phyloP scores from a whole-genome alignment of 2,329 filamentous ascomycete species.

The Fusarium sp. region DNA sequence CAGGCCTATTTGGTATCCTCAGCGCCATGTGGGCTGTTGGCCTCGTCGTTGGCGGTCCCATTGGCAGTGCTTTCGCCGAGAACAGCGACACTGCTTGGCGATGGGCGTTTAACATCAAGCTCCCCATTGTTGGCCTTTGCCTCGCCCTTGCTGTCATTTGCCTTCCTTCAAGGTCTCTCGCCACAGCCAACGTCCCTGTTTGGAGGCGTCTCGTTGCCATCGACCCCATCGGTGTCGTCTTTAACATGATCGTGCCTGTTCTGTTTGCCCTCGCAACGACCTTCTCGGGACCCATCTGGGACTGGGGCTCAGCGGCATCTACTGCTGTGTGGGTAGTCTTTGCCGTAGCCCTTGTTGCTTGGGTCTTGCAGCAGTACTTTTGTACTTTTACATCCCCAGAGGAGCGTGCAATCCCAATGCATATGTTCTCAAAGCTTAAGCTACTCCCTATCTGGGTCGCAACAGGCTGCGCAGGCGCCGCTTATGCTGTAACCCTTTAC shows the following conservation, averaged over 20 bases:
- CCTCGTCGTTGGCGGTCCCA: not conserved
- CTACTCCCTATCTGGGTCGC: not conserved
- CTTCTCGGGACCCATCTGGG: constrained; percentile 7
- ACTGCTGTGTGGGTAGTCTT: not conserved
- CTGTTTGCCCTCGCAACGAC: constrained; percentile 4
- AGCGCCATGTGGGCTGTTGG: constrained; percentile 6
- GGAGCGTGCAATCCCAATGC: not conserved
- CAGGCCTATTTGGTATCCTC: not conserved
- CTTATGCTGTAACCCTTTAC: not conserved
- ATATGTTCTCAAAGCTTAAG: not conserved
- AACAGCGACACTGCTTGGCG: constrained; percentile 56
- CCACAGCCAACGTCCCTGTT: constrained; percentile 1
- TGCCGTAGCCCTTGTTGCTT: not conserved
- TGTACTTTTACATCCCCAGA: not conserved
- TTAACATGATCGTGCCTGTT: not conserved
- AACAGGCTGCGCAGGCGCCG: not conserved
- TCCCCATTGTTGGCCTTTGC: constrained; percentile 44
- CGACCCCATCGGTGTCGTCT: not conserved
- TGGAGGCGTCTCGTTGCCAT: not conserved
- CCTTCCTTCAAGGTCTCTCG: constrained; percentile 55
- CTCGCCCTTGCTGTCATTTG: constrained; percentile 57
- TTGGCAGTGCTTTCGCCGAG: constrained; percentile 44
- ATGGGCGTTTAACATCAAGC: constrained; percentile 66
- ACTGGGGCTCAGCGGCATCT: not conserved
- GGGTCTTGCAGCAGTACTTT: not conserved